These are phyloP conservation scores for Silybum marianum DNA, from an alignment of 129 eudicot species.

Conservation along the genomic window DNA sequence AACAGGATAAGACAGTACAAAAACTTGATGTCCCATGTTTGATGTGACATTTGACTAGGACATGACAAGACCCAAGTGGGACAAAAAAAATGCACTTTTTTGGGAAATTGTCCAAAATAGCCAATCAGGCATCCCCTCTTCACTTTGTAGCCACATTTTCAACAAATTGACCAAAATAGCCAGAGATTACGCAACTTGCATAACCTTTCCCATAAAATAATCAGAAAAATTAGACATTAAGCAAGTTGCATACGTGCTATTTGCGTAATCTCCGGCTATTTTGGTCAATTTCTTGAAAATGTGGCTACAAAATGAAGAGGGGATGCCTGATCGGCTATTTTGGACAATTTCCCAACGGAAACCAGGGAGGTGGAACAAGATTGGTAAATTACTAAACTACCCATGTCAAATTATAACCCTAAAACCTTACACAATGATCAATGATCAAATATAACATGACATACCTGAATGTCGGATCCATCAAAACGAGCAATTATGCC, in stretches of 20 bases:
- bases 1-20: background rate
- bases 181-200: background rate
- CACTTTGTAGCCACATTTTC: background rate
- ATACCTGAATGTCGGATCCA: constrained; percentile 93
- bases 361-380: background rate
- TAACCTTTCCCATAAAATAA: background rate
- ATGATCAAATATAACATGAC: background rate
- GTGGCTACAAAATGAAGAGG: background rate
- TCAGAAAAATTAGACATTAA: no score
- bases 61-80: background rate
- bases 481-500: constrained; percentile 95
- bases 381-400: background rate
- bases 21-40: background rate
- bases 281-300: background rate
- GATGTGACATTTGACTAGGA: background rate
- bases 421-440: background rate
- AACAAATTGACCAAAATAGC: background rate
- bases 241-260: background rate
- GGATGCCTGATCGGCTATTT: background rate
- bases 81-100: background rate
- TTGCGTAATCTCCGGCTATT: background rate
- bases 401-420: background rate
- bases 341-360: background rate
- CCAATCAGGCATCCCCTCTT: background rate
- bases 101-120: background rate